Base-by-base conservation (phyloP, 2,329 filamentous ascomycete genomes). In the Pseudonectria foliicola region DNA sequence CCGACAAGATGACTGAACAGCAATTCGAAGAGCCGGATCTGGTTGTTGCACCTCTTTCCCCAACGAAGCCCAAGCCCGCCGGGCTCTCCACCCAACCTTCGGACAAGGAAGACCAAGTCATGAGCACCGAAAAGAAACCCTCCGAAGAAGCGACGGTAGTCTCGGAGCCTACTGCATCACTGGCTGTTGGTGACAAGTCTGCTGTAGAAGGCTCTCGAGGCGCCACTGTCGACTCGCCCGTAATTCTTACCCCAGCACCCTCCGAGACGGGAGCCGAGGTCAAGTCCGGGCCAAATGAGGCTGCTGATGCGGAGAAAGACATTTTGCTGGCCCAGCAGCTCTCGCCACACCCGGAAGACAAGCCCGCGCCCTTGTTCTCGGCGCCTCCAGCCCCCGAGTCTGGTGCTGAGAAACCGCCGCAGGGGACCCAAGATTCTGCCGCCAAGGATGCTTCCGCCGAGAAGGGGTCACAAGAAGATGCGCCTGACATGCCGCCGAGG, bases 331-430 rank as follows among this genome's bases (percentile, higher is more conserved):
- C 40, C 16, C 49, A 49, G 29, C 56, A 50, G 25, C 51, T 73
- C 32, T 67, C 71, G 13, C 68, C 75, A n/a, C 71, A 77, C 34
- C 66, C 77, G 10, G 80, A 83, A 46, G 81, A 85, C 47, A 77
- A 73, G 29, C 82, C 82, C 8, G 75, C 80, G 3, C 81, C 83
- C 25, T 63, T 86, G 3, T 63, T 63, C 36, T 63, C 61, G 10
- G 52, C 52, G 10, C 50, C 53, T 6, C 40, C 49, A 13, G 40
- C 56, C 2, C 50, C 55, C 4, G 53, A 58, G 16, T 45, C 55
- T 14, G 52, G 52, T 8, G 44, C 42, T 7, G 48, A 54, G 24
- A 39, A 46, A 14, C 52, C 42, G 8, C 48, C 48, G 12, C 45
- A 48, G 28, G 48, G 25, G 14, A 14, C 29, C 4, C 33, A 44